Evolutionary conservation across 1,284 basidiomycete genomes (phyloP).

Genomic region (Ustilago lituana): DNA sequence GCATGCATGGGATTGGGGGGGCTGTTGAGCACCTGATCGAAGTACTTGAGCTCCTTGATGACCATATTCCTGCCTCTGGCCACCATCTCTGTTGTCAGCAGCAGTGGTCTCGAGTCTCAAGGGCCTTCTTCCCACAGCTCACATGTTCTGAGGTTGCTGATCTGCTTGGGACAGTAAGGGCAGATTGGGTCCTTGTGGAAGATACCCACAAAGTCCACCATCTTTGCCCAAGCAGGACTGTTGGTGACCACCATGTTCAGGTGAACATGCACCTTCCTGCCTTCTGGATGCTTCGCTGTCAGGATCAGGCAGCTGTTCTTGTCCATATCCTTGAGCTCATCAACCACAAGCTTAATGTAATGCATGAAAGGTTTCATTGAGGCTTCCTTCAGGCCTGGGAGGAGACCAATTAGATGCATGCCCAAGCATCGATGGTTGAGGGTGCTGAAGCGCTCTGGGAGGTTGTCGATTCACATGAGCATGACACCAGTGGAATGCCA

Average conservation of each 20-base stretch:
- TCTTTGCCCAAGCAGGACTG: slow-evolving; percentile 1
- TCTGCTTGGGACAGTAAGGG: not conserved
- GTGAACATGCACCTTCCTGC: not conserved
- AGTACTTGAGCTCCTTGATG: not conserved
- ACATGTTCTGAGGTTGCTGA: not conserved
- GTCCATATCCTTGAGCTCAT: not conserved
- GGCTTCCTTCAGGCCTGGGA: not conserved
- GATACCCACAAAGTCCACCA: not conserved
- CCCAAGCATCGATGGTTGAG: not conserved
- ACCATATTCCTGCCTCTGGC: not conserved
- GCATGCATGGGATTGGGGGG: not conserved
- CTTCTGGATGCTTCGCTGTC: slow-evolving; percentile 1
- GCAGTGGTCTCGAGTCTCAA: not conserved
- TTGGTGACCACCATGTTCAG: not conserved
- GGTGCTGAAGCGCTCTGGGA: slow-evolving; percentile 1
- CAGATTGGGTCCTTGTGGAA: not conserved
- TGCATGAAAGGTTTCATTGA: not conserved
- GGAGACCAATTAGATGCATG: not conserved
- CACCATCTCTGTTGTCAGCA: not conserved
- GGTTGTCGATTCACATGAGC: not conserved
- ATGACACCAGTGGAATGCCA: not conserved
- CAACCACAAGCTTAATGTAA: not conserved
- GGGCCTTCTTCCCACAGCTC: slow-evolving; percentile 3
- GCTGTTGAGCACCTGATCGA: not conserved
- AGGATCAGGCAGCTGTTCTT: not conserved